phyloP scores from a whole-genome alignment of 139 green algal genomes.

The Pseudopediastrum boryanum region DNA sequence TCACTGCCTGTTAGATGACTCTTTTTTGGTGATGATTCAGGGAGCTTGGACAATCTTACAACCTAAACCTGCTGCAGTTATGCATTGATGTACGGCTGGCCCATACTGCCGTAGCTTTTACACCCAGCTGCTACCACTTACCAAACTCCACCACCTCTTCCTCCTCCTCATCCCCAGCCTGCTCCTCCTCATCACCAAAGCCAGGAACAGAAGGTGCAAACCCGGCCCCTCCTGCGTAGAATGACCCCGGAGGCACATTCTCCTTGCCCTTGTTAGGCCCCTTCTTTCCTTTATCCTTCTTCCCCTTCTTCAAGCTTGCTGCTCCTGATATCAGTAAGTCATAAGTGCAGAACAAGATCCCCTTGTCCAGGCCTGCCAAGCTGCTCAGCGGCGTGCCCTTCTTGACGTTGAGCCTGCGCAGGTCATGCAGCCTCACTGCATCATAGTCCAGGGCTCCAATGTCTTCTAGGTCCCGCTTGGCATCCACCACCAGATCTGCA shows the following conservation, averaged over 20 bases:
- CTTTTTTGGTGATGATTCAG: too few species aligned
- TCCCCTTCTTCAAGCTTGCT: too few species aligned
- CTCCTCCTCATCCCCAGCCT: constrained; percentile 7
- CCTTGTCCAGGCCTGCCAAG: constrained; percentile 37
- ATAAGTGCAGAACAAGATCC: constrained; percentile 68
- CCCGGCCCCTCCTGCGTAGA: too few species aligned
- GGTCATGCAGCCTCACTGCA: constrained; percentile 42
- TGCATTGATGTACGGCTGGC: too few species aligned
- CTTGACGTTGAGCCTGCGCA: constrained; percentile 24
- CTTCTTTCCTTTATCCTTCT: too few species aligned
- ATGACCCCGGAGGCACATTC: too few species aligned
- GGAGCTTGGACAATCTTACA: too few species aligned
- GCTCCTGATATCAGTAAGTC: constrained; percentile 49
- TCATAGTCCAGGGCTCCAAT: constrained; percentile 54
- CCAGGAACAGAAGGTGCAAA: too few species aligned
- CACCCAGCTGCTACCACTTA: background rate
- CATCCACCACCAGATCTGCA: constrained; percentile 56
- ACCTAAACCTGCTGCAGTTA: too few species aligned
- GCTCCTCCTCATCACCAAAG: background rate
- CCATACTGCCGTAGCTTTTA: too few species aligned
- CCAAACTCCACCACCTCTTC: constrained; percentile 27
- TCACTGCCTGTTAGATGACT: too few species aligned
- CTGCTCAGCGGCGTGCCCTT: constrained; percentile 4
- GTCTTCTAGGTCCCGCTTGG: constrained; percentile 54
- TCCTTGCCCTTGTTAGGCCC: too few species aligned